A percentile compares a stretch with the other conserved stretches of the same genome.
Evolutionary conservation across 768 basidiomycete genomes (phyloP).

Genomic region (Collybiopsis confluens): DNA sequence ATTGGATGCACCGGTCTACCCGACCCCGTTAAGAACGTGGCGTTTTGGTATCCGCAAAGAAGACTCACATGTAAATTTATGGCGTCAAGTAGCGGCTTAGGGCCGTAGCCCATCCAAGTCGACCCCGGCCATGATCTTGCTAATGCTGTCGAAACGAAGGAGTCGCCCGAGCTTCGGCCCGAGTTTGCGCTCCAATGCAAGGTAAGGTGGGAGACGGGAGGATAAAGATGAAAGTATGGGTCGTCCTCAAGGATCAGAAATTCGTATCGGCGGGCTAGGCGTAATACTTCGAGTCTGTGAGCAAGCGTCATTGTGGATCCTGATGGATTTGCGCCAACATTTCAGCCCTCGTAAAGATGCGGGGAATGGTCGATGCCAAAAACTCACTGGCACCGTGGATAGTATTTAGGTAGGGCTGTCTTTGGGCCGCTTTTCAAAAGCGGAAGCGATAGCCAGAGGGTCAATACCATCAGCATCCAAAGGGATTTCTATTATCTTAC

Average conservation of each 20-base stretch:
- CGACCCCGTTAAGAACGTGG: no score
- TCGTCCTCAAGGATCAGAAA: conserved; percentile 88
- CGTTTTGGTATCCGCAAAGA: no score
- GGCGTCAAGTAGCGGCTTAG: conserved; percentile 58
- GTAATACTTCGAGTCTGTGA: conserved; percentile 66
- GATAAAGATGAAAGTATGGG: conserved; percentile 72
- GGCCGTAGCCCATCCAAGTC: conserved; percentile 78
- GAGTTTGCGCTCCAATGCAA: conserved; percentile 63
- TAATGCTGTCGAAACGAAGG: conserved; percentile 84
- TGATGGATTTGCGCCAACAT: conserved; percentile 86
- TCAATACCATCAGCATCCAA: conserved; percentile 72
- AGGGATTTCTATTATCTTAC: conserved; percentile 65
- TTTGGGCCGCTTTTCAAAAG: conserved; percentile 70
- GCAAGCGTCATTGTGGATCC: conserved; percentile 71
- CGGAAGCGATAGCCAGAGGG: conserved; percentile 53
- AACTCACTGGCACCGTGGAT: conserved; percentile 72
- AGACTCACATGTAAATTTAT: conserved; percentile 66
- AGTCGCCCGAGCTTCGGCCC: conserved; percentile 63
- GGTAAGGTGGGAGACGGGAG: conserved; percentile 72
- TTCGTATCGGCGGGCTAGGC: conserved; percentile 65
- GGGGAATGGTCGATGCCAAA: no score
- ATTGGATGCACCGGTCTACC: conserved; percentile 49
- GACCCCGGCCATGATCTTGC: conserved; percentile 76
- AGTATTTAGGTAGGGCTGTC: conserved; percentile 71
- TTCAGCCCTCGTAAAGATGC: not conserved